These are phyloP conservation scores for Leccinum broughii DNA, from an alignment of 768 basidiomycete genomes.

Conservation along the genomic window DNA sequence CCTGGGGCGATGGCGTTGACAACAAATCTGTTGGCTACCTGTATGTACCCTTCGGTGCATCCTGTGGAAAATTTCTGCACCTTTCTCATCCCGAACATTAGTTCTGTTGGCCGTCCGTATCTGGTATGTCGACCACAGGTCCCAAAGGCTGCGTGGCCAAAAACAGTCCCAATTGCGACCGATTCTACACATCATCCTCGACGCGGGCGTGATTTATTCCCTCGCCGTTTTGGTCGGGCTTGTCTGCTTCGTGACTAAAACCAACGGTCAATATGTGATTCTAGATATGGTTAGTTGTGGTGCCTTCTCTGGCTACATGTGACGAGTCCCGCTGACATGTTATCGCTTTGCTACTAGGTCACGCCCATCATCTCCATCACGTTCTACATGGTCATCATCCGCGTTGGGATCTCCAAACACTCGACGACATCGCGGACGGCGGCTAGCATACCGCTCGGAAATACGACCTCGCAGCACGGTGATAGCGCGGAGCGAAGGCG, in stretches of 20 bases:
- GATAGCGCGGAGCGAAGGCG: not conserved
- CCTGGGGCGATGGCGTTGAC: not conserved
- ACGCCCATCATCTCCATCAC: slow-evolving; percentile 16
- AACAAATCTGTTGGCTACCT: slow-evolving; percentile 3
- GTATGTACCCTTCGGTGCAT: not conserved
- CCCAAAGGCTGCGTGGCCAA: not conserved
- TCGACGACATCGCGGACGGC: not conserved
- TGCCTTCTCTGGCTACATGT: no score
- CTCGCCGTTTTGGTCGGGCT: no score
- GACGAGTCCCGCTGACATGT: no score
- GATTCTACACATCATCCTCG: not conserved
- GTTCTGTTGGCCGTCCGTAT: not conserved
- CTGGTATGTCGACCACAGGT: not conserved
- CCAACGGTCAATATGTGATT: no score
- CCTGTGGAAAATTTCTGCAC: not conserved
- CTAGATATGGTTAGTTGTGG: no score
- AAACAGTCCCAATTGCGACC: not conserved
- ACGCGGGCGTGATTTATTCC: no score
- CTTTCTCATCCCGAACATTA: no score
- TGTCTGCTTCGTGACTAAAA: no score
- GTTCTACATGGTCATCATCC: slow-evolving; percentile 21
- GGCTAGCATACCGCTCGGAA: not conserved
- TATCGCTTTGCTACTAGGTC: no score
- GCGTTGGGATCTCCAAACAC: slow-evolving; percentile 3
- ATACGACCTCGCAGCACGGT: no score